These are phyloP conservation scores for Saccharata proteae DNA, from an alignment of 2,329 filamentous ascomycete species.

Conservation along the genomic window DNA sequence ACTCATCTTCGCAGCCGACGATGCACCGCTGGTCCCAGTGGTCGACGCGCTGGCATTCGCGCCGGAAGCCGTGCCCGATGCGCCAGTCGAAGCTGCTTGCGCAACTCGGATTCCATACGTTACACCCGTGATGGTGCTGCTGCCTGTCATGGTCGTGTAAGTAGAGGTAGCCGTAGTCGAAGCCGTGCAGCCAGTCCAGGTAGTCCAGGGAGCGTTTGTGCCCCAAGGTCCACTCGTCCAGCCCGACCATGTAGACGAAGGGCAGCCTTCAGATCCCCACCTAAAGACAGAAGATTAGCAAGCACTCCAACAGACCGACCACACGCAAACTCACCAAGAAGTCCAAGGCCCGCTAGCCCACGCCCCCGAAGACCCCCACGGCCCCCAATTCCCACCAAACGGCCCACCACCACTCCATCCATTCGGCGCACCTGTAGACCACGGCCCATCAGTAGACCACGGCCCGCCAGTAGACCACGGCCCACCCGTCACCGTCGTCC, in stretches of 20 bases:
- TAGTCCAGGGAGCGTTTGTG: conserved; percentile 23
- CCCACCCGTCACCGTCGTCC: conserved; percentile 1
- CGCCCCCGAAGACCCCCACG: conserved; percentile 17
- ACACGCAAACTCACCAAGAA: conserved; percentile 23
- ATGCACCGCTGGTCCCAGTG: conserved; percentile 4
- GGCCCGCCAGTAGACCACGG: conserved; percentile 2
- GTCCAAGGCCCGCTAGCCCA: conserved; percentile 20
- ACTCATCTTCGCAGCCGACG: conserved; percentile 9
- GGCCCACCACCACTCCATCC: conserved; percentile 12
- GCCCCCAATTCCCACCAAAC: conserved; percentile 16
- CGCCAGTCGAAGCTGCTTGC: conserved; percentile 12
- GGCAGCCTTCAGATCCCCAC: conserved; percentile 15
- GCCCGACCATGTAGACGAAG: conserved; percentile 22
- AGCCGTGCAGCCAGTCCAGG: conserved; percentile 21
- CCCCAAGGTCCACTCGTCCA: conserved; percentile 25
- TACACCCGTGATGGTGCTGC: conserved; percentile 14
- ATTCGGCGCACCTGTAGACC: conserved; percentile 1
- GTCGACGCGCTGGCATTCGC: neutral
- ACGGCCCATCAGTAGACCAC: conserved; percentile 2
- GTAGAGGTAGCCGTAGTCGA: conserved; percentile 20
- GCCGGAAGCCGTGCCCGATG: conserved; percentile 1
- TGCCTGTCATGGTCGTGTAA: conserved; percentile 18
- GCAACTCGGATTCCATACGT: conserved; percentile 22
- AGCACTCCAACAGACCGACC: too few species aligned
- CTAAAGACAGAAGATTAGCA: too few species aligned